Evolutionary conservation across 1,139 yeast species (phyloP).

Genomic region (Sugiyamaella xylanicola): DNA sequence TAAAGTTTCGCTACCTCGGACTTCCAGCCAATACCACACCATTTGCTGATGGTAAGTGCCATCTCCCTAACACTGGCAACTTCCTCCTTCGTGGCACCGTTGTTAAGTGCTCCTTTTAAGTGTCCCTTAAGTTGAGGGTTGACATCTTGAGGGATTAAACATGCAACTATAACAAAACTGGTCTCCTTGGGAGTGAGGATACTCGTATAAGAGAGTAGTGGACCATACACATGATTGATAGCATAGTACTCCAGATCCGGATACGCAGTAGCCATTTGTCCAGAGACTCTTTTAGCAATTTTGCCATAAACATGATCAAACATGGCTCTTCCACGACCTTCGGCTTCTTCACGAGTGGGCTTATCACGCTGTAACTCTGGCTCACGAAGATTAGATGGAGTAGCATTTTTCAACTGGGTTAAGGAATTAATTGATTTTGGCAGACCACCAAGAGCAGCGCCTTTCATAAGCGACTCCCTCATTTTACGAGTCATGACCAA

Average conservation of each 20-base stretch:
- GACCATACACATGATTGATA: constrained; percentile 73
- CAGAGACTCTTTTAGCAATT: constrained; percentile 64
- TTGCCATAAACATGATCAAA: constrained; percentile 80
- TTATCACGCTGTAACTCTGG: constrained; percentile 34
- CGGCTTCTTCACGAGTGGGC: constrained; percentile 23
- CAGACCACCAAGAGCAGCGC: constrained; percentile 76
- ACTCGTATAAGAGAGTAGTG: constrained; percentile 68
- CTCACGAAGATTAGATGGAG: constrained; percentile 56
- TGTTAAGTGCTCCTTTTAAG: constrained; percentile 77
- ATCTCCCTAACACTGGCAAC: constrained; percentile 60
- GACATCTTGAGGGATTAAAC: constrained; percentile 91
- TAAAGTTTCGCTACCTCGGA: constrained; percentile 55
- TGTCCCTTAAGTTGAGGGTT: constrained; percentile 93
- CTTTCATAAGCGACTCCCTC: constrained; percentile 75
- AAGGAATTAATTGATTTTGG: constrained; percentile 84
- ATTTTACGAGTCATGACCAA: constrained; percentile 55
- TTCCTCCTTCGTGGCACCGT: constrained; percentile 71
- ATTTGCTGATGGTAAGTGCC: constrained; percentile 66
- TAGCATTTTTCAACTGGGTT: constrained; percentile 61
- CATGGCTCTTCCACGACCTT: constrained; percentile 59
- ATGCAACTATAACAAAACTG: constrained; percentile 72
- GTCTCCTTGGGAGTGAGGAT: constrained; percentile 71
- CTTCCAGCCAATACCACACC: constrained; percentile 76
- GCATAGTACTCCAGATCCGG: constrained; percentile 84
- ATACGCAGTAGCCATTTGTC: constrained; percentile 71